phyloP scores from a whole-genome alignment of 1,139 yeast species.

The Chernovozyma aurita region DNA sequence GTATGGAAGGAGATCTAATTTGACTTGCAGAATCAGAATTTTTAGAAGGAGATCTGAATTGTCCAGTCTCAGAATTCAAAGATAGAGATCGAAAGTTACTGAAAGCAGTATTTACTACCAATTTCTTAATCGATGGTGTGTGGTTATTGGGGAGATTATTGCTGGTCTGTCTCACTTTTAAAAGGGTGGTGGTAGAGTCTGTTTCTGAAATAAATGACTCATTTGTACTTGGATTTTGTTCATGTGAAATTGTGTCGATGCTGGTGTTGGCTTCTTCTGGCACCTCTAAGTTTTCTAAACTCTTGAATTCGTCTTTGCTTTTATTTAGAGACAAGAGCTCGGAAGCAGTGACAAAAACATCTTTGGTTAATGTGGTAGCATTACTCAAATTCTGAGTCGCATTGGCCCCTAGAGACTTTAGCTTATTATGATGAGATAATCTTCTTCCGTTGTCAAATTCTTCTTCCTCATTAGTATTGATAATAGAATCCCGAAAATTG shows the following conservation, averaged over 20 bases:
- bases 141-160: constrained; percentile 1
- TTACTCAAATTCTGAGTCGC: constrained; percentile 12
- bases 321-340: not conserved
- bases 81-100: constrained; percentile 30
- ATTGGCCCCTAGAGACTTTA: constrained; percentile 18
- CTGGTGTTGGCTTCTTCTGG: constrained; percentile 3
- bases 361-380: constrained; percentile 21
- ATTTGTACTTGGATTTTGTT: too few species aligned
- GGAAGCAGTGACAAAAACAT: constrained; percentile 30
- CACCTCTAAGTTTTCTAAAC: not conserved
- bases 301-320: too few species aligned
- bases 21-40: constrained; percentile 1
- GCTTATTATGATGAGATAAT: constrained; percentile 12
- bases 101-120: constrained; percentile 40
- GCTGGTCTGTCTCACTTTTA: not conserved
- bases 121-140: constrained; percentile 20
- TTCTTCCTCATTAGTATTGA: constrained; percentile 15
- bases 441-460: constrained; percentile 12
- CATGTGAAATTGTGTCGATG: constrained; percentile 4
- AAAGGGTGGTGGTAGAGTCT: not conserved
- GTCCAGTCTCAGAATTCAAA: constrained; percentile 1
- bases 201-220: too few species aligned
- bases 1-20: not conserved
- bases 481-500: constrained; percentile 14
- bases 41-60: constrained; percentile 5